Conservation (phyloP, 139 green algal species). For the Penium margaritaceum region DNA sequence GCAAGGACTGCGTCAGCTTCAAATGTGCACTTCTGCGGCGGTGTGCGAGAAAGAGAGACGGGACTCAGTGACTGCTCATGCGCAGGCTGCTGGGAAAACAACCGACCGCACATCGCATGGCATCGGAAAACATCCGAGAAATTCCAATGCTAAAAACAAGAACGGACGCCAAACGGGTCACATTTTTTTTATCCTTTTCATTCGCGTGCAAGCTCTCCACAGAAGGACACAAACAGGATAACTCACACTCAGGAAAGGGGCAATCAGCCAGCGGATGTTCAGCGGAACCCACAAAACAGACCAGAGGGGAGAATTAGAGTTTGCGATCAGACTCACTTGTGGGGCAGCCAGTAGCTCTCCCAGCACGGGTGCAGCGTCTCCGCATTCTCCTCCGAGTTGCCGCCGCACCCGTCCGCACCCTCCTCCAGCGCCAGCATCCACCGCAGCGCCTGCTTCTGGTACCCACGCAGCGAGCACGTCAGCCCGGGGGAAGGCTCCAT, state of each 20-base stretch:
- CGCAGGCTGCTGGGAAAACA: too few species aligned
- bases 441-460: slow-evolving; percentile 43
- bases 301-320: too few species aligned
- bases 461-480: slow-evolving; percentile 25
- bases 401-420: background rate
- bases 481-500: slow-evolving; percentile 28
- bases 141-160: too few species aligned
- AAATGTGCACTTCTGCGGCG: too few species aligned
- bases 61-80: too few species aligned
- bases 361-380: slow-evolving; percentile 43
- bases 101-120: too few species aligned
- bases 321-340: slow-evolving; percentile 30
- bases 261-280: background rate
- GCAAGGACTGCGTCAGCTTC: too few species aligned
- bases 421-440: slow-evolving; percentile 32
- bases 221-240: background rate
- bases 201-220: background rate
- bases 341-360: slow-evolving; percentile 29
- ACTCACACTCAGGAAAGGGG: background rate
- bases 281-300: too few species aligned
- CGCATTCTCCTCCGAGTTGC: background rate
- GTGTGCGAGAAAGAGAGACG: too few species aligned
- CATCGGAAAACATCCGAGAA: too few species aligned
- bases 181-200: background rate
- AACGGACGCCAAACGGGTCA: background rate